Evolutionary conservation across 176 grass and related monocot genomes (phyloP).

Genomic region (Cenchrus americanus): DNA sequence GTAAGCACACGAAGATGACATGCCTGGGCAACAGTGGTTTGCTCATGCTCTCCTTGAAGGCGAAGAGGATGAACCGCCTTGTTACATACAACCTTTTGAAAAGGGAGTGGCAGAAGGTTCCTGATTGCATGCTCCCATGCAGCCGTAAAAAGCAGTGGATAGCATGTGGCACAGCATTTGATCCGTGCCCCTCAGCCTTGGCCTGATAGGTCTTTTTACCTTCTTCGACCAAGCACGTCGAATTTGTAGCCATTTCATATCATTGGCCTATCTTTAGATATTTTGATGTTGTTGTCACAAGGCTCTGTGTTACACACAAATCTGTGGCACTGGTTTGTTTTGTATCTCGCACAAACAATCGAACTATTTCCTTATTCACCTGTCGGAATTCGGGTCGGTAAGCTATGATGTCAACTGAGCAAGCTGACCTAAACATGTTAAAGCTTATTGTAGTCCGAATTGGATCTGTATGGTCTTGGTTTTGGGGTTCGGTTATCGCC

Average conservation of each 20-base stretch:
- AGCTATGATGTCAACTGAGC: conserved; percentile 14
- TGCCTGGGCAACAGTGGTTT: conserved; percentile 95
- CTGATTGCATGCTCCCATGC: conserved; percentile 69
- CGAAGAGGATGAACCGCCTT: conserved; percentile 78
- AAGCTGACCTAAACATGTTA: not conserved
- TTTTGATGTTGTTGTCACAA: conserved; percentile 32
- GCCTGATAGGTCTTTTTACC: conserved; percentile 49
- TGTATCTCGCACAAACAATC: conserved; percentile 30
- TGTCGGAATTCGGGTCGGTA: conserved; percentile 1
- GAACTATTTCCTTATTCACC: conserved; percentile 3
- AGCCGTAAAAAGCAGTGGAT: conserved; percentile 79
- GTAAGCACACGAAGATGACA: conserved; percentile 97
- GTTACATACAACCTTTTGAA: conserved; percentile 73
- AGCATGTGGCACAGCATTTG: conserved; percentile 83
- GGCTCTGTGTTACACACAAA: conserved; percentile 41
- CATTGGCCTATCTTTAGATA: conserved; percentile 23
- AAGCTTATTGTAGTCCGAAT: conserved; percentile 3
- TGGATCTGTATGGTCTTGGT: conserved; percentile 28
- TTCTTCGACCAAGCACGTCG: not conserved
- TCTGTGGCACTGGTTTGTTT: conserved; percentile 35
- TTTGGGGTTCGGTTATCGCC: conserved; percentile 11
- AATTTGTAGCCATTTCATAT: conserved; percentile 33
- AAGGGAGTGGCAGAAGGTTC: conserved; percentile 93
- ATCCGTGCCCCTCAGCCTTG: conserved; percentile 72
- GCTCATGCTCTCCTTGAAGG: conserved; percentile 95